A percentile compares a stretch with the other conserved stretches of the same genome.
Evolutionary conservation across 768 basidiomycete species (phyloP).

Genomic region (Cystofilobasidium bisporidii): DNA sequence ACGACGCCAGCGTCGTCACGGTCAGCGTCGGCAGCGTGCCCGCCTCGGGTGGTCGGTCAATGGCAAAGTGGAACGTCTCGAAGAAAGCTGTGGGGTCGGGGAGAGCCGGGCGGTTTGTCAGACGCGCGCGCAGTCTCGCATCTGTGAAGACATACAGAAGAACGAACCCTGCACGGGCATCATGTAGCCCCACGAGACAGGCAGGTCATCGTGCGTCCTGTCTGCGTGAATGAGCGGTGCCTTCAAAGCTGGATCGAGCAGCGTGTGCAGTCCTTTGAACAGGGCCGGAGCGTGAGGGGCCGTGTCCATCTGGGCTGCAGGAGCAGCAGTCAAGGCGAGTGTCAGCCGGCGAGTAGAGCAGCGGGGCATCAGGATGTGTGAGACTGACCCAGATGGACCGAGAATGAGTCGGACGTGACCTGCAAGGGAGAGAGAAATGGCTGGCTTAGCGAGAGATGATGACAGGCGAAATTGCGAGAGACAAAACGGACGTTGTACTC

Average conservation of each 20-base stretch:
- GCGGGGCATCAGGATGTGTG: not conserved
- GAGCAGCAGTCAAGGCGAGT: not conserved
- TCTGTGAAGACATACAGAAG: too few species aligned
- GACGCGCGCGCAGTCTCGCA: too few species aligned
- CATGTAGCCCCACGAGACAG: not conserved
- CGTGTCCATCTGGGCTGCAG: slow-evolving; percentile 23
- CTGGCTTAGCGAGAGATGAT: too few species aligned
- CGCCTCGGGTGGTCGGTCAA: slow-evolving; percentile 5
- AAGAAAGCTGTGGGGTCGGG: slow-evolving; percentile 21
- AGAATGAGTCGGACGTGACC: not conserved
- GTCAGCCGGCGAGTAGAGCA: not conserved
- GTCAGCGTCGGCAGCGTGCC: slow-evolving; percentile 3
- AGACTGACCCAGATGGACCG: not conserved
- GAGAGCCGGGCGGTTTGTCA: too few species aligned
- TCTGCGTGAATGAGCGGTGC: not conserved
- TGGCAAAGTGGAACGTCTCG: slow-evolving; percentile 7
- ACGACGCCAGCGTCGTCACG: slow-evolving; percentile 11
- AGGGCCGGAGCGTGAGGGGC: slow-evolving; percentile 12
- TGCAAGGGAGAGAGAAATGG: not conserved
- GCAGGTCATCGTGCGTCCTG: not conserved
- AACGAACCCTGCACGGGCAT: slow-evolving; percentile 10
- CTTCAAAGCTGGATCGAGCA: slow-evolving; percentile 2
- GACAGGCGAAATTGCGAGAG: not conserved
- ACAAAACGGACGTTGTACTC: slow-evolving; percentile 14
- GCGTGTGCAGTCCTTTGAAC: slow-evolving; percentile 15